Base-by-base conservation (phyloP, 345 rosid genomes). In the Populus euphratica region DNA sequence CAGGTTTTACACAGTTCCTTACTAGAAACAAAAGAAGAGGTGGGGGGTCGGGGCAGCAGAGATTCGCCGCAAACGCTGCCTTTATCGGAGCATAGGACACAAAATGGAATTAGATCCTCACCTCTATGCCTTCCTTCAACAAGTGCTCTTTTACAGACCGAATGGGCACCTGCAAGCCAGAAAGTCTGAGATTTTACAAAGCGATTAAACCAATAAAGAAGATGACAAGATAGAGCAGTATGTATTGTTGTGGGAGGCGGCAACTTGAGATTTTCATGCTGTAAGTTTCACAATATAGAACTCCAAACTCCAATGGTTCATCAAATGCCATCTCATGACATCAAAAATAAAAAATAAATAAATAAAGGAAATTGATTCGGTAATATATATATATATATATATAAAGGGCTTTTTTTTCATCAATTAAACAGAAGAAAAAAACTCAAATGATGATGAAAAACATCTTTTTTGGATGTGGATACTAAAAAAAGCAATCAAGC, bases 111-210 rank as follows among this genome's bases (percentile, higher is more conserved):
- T 79, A 90, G 72, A 88, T 79, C 85, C 99, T 87, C 17, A 93
- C 95, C 83, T 96, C 98, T 64, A 90, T 86, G 81, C 89, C 87
- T 79, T 85, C 85, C 47, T 90, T 84, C 76, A 81, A 74, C 81
- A 93, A 86, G 85, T 91, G 95, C 83, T 83, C 94, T 83, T 96
- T 96, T 50, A 93, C 99, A 31, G 84, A 47, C 27, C 79, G 89
- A 81, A 96, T 84, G 1, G 96, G 97, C 74, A 96, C 99, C 99
- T 96, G 86, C 78, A 85, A 74, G 44, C 62, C 78, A 76, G 77
- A 47, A 27, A 72, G 73, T 64, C 7, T 5, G 38, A 56, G 50
- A 21, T 18, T 69, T 13, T 44, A 13, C 13, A 52, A 35, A 38
- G 21, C 13, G 49, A 8, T 13, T 3, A 47, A 76, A 59, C 29